Percentiles rank a stretch among this genome's conserved stretches.
These are phyloP conservation scores for Rosa lucieae DNA, from an alignment of 306 rosid genomes.

Conservation along the genomic window DNA sequence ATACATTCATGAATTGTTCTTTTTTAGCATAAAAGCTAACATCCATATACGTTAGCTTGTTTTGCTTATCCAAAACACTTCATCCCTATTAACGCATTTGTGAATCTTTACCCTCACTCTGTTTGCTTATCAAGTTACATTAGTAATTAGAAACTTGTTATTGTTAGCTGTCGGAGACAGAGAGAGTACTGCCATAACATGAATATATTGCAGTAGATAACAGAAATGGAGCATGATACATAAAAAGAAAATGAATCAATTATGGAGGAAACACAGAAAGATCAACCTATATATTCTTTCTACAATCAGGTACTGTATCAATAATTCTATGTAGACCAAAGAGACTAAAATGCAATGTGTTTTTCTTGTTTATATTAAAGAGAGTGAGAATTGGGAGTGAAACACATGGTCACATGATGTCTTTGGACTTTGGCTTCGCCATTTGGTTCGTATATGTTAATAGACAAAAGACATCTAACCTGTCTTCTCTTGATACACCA, in stretches of 20 bases:
- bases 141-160: background rate
- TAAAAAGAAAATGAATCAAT: background rate
- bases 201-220: background rate
- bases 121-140: background rate
- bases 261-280: background rate
- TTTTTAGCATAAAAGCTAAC: background rate
- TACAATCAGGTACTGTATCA: background rate
- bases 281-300: background rate
- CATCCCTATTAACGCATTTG: background rate
- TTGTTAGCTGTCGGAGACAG: background rate
- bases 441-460: conserved; percentile 1
- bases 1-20: background rate
- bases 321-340: background rate
- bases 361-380: background rate
- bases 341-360: background rate
- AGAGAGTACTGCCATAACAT: background rate
- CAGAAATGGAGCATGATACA: background rate
- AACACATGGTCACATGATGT: background rate
- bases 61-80: background rate
- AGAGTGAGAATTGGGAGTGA: background rate
- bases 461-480: background rate
- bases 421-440: background rate
- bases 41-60: background rate
- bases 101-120: background rate
- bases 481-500: background rate